These are phyloP conservation scores for Stellera chamaejasme DNA, from an alignment of 345 rosid species.

Conservation along the genomic window DNA sequence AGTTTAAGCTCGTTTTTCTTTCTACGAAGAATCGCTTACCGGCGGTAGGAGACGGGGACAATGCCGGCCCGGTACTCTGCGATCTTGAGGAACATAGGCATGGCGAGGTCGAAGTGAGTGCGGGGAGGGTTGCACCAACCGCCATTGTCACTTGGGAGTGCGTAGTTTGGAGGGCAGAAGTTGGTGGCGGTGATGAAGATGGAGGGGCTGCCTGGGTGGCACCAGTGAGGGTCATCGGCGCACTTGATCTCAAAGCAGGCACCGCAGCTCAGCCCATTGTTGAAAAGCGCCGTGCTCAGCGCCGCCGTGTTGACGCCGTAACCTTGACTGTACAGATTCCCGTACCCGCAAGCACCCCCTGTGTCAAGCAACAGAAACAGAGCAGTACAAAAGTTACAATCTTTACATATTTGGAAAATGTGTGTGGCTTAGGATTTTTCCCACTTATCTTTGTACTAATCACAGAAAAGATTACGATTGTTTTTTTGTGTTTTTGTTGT, in stretches of 20 bases:
- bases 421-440: too few species aligned
- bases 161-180: constrained; percentile 62
- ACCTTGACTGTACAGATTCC: constrained; percentile 63
- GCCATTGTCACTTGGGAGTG: constrained; percentile 46
- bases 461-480: too few species aligned
- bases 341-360: constrained; percentile 73
- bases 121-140: constrained; percentile 97
- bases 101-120: constrained; percentile 60
- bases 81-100: constrained; percentile 69
- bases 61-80: constrained; percentile 69
- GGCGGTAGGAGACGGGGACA: constrained; percentile 55
- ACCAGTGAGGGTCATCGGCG: constrained; percentile 42
- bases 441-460: too few species aligned
- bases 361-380: not conserved
- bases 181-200: constrained; percentile 60
- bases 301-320: constrained; percentile 66
- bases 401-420: too few species aligned
- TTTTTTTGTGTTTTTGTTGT: too few species aligned
- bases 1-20: not conserved
- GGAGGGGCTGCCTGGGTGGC: constrained; percentile 58
- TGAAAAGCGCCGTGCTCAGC: constrained; percentile 63
- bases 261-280: constrained; percentile 54
- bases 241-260: constrained; percentile 59
- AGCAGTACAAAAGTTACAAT: not conserved
- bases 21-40: constrained; percentile 18